phyloP scores from a whole-genome alignment of 352 stramenopile species.

The Globisporangium megalacanthum region DNA sequence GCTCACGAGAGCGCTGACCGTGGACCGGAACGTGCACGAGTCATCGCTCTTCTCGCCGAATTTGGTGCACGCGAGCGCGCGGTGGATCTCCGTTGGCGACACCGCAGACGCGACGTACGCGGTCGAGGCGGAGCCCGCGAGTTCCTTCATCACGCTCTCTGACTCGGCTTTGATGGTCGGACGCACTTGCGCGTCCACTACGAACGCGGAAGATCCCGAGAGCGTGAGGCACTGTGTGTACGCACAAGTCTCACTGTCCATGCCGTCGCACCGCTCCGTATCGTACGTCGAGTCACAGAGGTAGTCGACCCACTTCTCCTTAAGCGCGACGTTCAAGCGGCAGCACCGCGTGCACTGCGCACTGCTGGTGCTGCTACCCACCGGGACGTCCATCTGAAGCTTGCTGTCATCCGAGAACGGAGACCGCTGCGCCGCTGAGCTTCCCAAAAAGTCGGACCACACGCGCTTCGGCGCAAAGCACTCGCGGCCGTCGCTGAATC shows the following conservation, averaged over 20 bases:
- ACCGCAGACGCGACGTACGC: neutral
- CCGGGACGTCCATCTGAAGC: slow-evolving; percentile 3
- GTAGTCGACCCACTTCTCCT: slow-evolving; percentile 20
- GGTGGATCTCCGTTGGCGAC: slow-evolving; percentile 11
- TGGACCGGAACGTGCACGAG: slow-evolving; percentile 5
- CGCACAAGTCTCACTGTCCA: slow-evolving; percentile 6
- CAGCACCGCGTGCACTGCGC: slow-evolving; percentile 17
- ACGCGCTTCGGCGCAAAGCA: slow-evolving; percentile 4
- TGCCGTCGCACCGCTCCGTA: slow-evolving; percentile 16
- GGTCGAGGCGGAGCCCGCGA: neutral
- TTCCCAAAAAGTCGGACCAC: slow-evolving; percentile 9
- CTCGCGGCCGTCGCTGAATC: neutral
- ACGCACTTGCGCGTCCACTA: slow-evolving; percentile 1
- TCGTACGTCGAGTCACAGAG: slow-evolving; percentile 18
- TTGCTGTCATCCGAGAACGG: slow-evolving; percentile 1
- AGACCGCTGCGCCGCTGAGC: neutral
- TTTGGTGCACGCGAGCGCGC: slow-evolving; percentile 10
- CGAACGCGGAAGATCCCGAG: slow-evolving; percentile 3
- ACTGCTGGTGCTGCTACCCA: neutral
- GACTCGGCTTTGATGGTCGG: slow-evolving; percentile 6
- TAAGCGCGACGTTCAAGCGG: slow-evolving; percentile 15
- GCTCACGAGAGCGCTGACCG: slow-evolving; percentile 5
- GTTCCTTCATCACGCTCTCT: slow-evolving; percentile 1
- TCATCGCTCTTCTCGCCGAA: slow-evolving; percentile 5
- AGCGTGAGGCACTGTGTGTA: slow-evolving; percentile 12